Conservation (phyloP, 2,329 filamentous ascomycete genomes). For the Diplodia corticola region DNA sequence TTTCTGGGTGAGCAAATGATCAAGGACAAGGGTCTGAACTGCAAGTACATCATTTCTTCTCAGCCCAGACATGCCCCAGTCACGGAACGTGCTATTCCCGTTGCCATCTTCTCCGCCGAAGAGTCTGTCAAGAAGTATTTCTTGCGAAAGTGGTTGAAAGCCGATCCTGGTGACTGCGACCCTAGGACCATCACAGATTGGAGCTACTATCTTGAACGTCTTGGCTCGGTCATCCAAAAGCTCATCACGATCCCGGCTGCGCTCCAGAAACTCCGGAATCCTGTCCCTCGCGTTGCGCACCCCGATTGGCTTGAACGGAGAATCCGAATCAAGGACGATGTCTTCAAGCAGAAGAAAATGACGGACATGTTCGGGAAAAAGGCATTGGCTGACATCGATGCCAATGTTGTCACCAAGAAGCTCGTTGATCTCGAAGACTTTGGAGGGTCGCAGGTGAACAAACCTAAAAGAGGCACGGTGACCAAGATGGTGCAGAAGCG, state of each 20-base stretch:
- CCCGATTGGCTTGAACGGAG: conserved; percentile 95
- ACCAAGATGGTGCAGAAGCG: conserved; percentile 52
- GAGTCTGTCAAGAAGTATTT: conserved; percentile 84
- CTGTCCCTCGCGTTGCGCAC: conserved; percentile 88
- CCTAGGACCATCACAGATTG: conserved; percentile 89
- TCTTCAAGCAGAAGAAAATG: conserved; percentile 97
- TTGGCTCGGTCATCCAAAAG: conserved; percentile 97
- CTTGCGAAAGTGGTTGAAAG: conserved; percentile 91
- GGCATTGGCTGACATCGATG: conserved; percentile 71
- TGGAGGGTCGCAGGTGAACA: conserved; percentile 67
- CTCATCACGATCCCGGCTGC: conserved; percentile 98
- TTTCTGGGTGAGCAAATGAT: conserved; percentile 98
- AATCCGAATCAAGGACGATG: conserved; percentile 94
- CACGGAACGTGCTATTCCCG: conserved; percentile 89
- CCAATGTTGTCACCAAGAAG: conserved; percentile 61
- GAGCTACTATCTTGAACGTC: conserved; percentile 94
- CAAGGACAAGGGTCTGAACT: conserved; percentile 98
- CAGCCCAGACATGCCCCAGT: conserved; percentile 85
- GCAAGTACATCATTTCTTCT: conserved; percentile 98
- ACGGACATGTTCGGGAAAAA: conserved; percentile 83
- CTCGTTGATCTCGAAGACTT: conserved; percentile 79
- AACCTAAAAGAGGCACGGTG: conserved; percentile 47
- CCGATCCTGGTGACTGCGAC: conserved; percentile 88
- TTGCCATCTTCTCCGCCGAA: conserved; percentile 96
- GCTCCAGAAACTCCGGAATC: conserved; percentile 90